phyloP scores from a whole-genome alignment of 306 rosid genomes.

The Vigna hirtella region DNA sequence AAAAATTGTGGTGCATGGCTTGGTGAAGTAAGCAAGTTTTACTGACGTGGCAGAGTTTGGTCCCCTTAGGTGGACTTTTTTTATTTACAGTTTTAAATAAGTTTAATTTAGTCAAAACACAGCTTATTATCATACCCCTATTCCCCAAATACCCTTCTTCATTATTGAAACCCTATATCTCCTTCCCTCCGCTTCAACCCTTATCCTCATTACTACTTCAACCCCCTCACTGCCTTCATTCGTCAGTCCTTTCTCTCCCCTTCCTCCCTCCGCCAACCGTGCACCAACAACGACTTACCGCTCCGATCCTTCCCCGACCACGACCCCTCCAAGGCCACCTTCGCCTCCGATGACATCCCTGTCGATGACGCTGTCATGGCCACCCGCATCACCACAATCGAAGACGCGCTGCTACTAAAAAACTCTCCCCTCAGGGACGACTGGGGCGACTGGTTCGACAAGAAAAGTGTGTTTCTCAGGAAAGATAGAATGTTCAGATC shows the following conservation, averaged over 20 bases:
- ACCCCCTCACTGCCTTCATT: slow-evolving; percentile 67
- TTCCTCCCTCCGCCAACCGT: slow-evolving; percentile 40
- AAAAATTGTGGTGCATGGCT: too few species aligned
- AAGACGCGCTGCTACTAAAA: slow-evolving; percentile 71
- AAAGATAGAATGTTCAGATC: slow-evolving; percentile 84
- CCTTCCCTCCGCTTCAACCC: neutral
- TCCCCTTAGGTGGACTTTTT: too few species aligned
- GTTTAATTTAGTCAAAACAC: too few species aligned
- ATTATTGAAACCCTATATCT: slow-evolving; percentile 25
- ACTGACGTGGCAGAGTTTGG: too few species aligned
- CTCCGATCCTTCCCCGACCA: slow-evolving; percentile 38
- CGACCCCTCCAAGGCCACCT: slow-evolving; percentile 65
- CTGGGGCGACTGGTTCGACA: too few species aligned
- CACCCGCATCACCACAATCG: slow-evolving; percentile 49
- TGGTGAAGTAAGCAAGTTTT: too few species aligned
- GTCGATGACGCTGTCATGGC: slow-evolving; percentile 61
- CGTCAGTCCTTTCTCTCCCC: slow-evolving; percentile 57
- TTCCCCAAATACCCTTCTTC: too few species aligned
- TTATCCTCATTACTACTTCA: too few species aligned
- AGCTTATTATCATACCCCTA: too few species aligned
- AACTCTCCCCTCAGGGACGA: slow-evolving; percentile 58
- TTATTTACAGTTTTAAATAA: too few species aligned
- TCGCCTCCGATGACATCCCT: slow-evolving; percentile 82
- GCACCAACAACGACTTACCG: slow-evolving; percentile 40
- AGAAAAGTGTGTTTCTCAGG: too few species aligned